A percentile compares a stretch with the other conserved stretches of the same genome.
phyloP scores from a whole-genome alignment of 2,329 filamentous ascomycete species.

The Pseudogymnoascus sp. region DNA sequence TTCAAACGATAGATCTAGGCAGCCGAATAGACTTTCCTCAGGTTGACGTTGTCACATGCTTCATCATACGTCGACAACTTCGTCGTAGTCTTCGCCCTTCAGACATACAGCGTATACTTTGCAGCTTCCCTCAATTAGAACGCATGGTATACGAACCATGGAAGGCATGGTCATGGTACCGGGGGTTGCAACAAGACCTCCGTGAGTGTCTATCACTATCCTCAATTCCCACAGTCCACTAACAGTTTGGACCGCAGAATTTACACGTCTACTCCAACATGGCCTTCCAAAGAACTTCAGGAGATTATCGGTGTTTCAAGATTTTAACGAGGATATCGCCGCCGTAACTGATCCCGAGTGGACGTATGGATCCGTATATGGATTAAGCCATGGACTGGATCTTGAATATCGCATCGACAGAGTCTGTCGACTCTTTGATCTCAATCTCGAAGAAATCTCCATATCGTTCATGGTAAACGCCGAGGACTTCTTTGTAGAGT shows the following conservation, averaged over 20 bases:
- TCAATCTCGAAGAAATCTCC: neutral
- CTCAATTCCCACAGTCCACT: too few species aligned
- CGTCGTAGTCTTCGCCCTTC: slow-evolving; percentile 21
- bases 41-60: slow-evolving; percentile 24
- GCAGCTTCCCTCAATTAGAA: slow-evolving; percentile 23
- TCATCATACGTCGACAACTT: slow-evolving; percentile 29
- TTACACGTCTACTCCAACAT: too few species aligned
- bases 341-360: too few species aligned
- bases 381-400: too few species aligned
- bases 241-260: too few species aligned
- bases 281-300: neutral
- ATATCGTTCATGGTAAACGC: neutral
- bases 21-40: slow-evolving; percentile 16
- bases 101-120: slow-evolving; percentile 17
- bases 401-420: too few species aligned
- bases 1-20: slow-evolving; percentile 13
- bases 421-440: too few species aligned
- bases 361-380: too few species aligned
- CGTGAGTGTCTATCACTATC: too few species aligned
- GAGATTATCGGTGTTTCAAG: neutral
- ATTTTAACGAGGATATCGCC: neutral
- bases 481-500: neutral
- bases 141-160: slow-evolving; percentile 29
- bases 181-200: too few species aligned
- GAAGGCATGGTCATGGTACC: slow-evolving; percentile 7